Base-by-base conservation (phyloP, 2,329 filamentous ascomycete species). In the Epichloe gansuensis region DNA sequence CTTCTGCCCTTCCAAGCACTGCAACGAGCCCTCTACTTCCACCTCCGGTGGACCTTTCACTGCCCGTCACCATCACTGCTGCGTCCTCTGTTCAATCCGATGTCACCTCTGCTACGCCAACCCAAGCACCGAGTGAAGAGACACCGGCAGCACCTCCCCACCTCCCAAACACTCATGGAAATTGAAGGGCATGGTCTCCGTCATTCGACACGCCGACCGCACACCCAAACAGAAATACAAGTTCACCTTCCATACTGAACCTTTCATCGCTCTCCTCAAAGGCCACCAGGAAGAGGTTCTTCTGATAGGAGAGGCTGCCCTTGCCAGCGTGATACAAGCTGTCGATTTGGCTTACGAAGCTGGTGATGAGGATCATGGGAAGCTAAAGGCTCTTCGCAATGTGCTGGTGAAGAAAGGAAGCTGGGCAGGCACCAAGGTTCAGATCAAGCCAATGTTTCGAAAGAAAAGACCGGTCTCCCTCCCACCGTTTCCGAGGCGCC, bases 141-240 rank as follows among this genome's bases (percentile, higher is more conserved):
- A 70, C 73, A 23, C 74, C 81, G 2, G 77, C 81, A 9, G 48
- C 39, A 2, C 79, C 78, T 1, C 86, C 86, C 85, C 85, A 2
- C 80, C 78, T 1, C 86, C 86, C 0, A 96, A 96, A 62, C 90
- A 95, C 63, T 89, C 93, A 11, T 98, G 93, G 93, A 97, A 95
- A 67, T 75, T 98, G 50, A 98, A 98, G 70, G 93, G 93, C 12
- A 91, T 98, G 71, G 91, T 98, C 0, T 91, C 91, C 2, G 93
- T 98, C 15, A 90, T 98, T 58, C 83, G 93, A 31, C 93, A 98
- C 68, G 94, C 94, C 3, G 93, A 98, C 70, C 85, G 93, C 53
- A 98, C 93, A 1, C 93, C 93, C 2, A 98, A 98, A 71, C 93
- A 98, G 63, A 98, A 98, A 67, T 96, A 96, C 76, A 98, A 98